phyloP scores from a whole-genome alignment of 2,329 filamentous ascomycete genomes.

The Trichoderma citrinoviride region DNA sequence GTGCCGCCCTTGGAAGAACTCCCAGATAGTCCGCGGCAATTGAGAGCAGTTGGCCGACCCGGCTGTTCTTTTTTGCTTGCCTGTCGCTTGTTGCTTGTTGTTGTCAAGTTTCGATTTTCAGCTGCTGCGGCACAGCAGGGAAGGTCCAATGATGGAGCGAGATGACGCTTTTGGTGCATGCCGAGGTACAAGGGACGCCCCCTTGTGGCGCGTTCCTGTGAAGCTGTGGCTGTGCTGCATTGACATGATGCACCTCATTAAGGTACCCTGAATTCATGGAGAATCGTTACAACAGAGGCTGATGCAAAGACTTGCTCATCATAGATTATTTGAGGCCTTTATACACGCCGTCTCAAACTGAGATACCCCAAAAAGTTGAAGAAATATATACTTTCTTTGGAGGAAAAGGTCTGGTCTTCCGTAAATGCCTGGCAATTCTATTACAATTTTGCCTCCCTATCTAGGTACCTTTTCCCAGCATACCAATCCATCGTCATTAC shows the following conservation, averaged over 20 bases:
- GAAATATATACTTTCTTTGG: neutral
- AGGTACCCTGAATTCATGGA: neutral
- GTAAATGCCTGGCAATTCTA: no score
- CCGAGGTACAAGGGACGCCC: conserved; percentile 12
- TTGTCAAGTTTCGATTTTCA: conserved; percentile 2
- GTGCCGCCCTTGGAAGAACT: neutral
- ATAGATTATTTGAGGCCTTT: no score
- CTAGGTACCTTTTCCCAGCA: no score
- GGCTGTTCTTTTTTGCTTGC: no score
- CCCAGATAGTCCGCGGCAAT: neutral
- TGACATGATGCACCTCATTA: no score
- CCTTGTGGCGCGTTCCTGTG: conserved; percentile 3
- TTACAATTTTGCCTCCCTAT: no score
- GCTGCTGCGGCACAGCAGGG: conserved; percentile 9
- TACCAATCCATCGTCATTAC: neutral
- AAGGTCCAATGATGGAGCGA: neutral
- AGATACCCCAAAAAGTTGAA: no score
- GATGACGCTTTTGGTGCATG: conserved; percentile 13
- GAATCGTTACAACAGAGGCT: no score
- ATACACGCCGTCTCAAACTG: no score
- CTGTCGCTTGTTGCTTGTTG: neutral
- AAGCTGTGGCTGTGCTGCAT: neutral
- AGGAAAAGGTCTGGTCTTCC: no score
- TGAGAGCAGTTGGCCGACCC: neutral
- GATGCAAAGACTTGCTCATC: no score